Percentiles rank a stretch among this genome's conserved stretches.
Evolutionary conservation across 192 early-diverging fungal species (phyloP).

Genomic region (Podila clonocystis): DNA sequence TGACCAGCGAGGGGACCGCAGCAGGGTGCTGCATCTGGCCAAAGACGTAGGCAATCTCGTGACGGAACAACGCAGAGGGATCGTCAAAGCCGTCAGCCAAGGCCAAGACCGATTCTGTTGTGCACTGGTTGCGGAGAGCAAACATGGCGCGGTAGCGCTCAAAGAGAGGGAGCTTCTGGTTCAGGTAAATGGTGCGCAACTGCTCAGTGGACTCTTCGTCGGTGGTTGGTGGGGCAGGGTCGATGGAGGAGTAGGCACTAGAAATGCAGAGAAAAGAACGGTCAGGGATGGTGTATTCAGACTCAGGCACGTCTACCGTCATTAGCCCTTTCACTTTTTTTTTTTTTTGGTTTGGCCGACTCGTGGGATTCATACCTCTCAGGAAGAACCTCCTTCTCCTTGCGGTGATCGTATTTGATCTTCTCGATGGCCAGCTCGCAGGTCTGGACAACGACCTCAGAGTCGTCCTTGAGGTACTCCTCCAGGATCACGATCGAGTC

Average conservation of each 20-base stretch:
- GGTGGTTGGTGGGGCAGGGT: conserved; percentile 88
- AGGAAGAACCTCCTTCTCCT: conserved; percentile 54
- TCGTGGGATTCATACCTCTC: conserved; percentile 24
- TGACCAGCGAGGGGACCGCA: conserved; percentile 83
- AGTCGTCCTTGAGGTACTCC: conserved; percentile 77
- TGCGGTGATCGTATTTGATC: conserved; percentile 81
- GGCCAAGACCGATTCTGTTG: conserved; percentile 82
- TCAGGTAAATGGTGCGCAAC: conserved; percentile 70
- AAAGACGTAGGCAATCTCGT: conserved; percentile 97
- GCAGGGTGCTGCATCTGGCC: conserved; percentile 97
- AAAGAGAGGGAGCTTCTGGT: conserved; percentile 81
- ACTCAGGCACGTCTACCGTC: too few relatives aligned
- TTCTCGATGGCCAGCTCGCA: conserved; percentile 89
- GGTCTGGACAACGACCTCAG: conserved; percentile 83
- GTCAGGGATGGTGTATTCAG: too few relatives aligned
- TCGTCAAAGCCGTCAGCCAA: conserved; percentile 88
- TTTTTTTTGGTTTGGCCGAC: neutral
- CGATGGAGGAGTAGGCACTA: conserved; percentile 80
- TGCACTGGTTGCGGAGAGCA: conserved; percentile 88
- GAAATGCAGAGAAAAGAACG: conserved; percentile 1
- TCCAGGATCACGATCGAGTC: conserved; percentile 76
- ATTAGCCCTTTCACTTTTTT: neutral
- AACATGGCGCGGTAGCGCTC: conserved; percentile 96
- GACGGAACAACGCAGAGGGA: conserved; percentile 83
- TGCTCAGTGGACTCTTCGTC: conserved; percentile 71